Evolutionary conservation across 2,329 filamentous ascomycete species (phyloP), one percentile per base, ranked within the genome.

Genomic region (Knoxdaviesia capensis): DNA sequence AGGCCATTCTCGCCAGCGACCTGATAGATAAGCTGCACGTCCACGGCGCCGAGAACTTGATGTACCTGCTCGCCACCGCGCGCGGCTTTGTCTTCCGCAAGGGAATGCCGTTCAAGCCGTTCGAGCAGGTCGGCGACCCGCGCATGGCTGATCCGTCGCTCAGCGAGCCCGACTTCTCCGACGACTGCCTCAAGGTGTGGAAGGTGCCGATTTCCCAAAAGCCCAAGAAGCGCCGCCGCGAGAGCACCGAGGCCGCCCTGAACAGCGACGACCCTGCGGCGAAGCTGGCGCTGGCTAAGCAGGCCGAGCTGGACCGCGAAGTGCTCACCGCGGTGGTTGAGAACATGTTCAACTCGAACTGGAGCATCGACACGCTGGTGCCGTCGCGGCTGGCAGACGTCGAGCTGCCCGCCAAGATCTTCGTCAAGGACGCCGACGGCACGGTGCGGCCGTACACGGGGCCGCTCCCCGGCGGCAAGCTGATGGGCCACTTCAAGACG

Each of bases 71-170:
- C 44, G 87, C 85, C n/a, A 83, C 86, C 0, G 78, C 80, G 10
- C 72, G 90, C 38, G 66, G 77, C 32, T 94, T 94, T 57, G 74
- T 96, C 40, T 88, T 94, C 51, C 72, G 90, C 34, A 86, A 83
- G 50, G 79, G 83, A 1, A 69, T 93, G 54, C 79, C 80, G 0
- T 60, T 94, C n/a, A 63, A 62, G 32, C 67, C 79, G 1, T 66
- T 74, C 47, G 90, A 98, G 57, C 70, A 82, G 40, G 60, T 63
- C 36, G 50, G 59, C 7, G 64, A 69, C 41, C 57, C 61, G 5
- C 56, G 62, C 6, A 42, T 48, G 5, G 46, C 47, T 3, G 46
- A 48, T n/a, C 42, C 52, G 10, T 36, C 48, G 3, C 51, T 53
- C 30, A 44, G 52, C 34, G 56, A 63, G 31, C 82, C 86, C 0